Conservation (phyloP, 1,284 basidiomycete species). For the Sporisorium exsertum region DNA sequence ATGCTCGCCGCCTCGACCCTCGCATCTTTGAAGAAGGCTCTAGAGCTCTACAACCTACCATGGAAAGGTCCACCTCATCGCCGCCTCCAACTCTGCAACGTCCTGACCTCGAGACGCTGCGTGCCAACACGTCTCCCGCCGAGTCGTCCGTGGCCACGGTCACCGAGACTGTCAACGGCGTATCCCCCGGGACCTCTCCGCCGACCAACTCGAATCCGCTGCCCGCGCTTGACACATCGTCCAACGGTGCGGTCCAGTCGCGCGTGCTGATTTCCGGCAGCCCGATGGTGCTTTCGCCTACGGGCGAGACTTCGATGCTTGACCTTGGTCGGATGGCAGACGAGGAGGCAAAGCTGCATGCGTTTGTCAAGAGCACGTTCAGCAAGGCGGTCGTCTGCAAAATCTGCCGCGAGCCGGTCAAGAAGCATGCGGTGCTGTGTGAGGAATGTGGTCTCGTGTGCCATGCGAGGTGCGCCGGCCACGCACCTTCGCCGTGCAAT, state of each 20-base stretch:
- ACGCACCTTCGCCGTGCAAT: constrained; percentile 84
- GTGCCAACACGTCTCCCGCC: constrained; percentile 42
- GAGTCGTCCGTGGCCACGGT: constrained; percentile 19
- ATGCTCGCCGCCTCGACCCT: constrained; percentile 76
- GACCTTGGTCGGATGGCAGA: constrained; percentile 39
- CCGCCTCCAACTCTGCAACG: constrained; percentile 39
- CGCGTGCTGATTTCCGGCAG: constrained; percentile 5
- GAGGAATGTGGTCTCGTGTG: constrained; percentile 88
- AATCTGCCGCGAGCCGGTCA: constrained; percentile 82
- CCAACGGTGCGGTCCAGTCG: constrained; percentile 3
- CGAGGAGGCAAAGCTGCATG: constrained; percentile 72
- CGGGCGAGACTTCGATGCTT: constrained; percentile 46
- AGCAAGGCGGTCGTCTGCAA: constrained; percentile 89
- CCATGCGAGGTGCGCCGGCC: constrained; percentile 81
- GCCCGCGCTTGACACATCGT: constrained; percentile 17
- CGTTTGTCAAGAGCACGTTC: constrained; percentile 90
- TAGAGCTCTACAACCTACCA: constrained; percentile 20
- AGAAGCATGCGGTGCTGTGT: constrained; percentile 88
- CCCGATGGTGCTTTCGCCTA: constrained; percentile 21
- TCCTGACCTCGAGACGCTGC: constrained; percentile 28
- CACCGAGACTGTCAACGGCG: constrained; percentile 19
- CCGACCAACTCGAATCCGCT: constrained; percentile 7
- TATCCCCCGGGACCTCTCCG: constrained; percentile 26
- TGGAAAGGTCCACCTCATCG: constrained; percentile 52
- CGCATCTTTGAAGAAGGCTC: constrained; percentile 36